phyloP scores from a whole-genome alignment of 768 basidiomycete genomes.

The Pleurotus salmoneostramineus region DNA sequence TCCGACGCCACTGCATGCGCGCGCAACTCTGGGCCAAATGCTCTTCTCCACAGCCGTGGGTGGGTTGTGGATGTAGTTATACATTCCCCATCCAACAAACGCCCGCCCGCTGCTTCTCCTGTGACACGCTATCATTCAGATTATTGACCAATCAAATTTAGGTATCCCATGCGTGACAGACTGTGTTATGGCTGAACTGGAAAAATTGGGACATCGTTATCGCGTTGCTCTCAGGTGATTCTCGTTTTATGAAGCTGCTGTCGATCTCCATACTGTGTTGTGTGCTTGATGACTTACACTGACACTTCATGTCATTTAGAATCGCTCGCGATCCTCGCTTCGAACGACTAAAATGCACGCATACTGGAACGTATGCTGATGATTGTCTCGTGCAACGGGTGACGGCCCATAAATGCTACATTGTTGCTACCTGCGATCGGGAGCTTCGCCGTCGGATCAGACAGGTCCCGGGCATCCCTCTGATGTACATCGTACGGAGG shows the following conservation, averaged over 20 bases:
- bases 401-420: constrained; percentile 91
- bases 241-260: not conserved
- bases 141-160: constrained; percentile 22
- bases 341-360: constrained; percentile 88
- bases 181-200: constrained; percentile 97
- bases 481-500: constrained; percentile 95
- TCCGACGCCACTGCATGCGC: not conserved
- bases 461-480: constrained; percentile 87
- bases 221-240: constrained; percentile 84
- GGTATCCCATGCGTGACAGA: constrained; percentile 99
- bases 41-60: not conserved
- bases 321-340: constrained; percentile 97
- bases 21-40: not conserved
- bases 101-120: not conserved
- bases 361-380: constrained; percentile 97
- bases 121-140: constrained; percentile 1
- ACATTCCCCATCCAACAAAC: not conserved
- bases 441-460: constrained; percentile 90
- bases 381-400: constrained; percentile 98
- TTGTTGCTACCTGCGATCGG: constrained; percentile 97
- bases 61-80: no score
- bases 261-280: not conserved
- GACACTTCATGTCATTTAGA: constrained; percentile 34
- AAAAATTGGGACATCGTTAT: constrained; percentile 95
- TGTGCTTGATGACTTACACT: not conserved